Conservation (phyloP, 2,329 filamentous ascomycete species). For the Microdochium trichocladiopsis region DNA sequence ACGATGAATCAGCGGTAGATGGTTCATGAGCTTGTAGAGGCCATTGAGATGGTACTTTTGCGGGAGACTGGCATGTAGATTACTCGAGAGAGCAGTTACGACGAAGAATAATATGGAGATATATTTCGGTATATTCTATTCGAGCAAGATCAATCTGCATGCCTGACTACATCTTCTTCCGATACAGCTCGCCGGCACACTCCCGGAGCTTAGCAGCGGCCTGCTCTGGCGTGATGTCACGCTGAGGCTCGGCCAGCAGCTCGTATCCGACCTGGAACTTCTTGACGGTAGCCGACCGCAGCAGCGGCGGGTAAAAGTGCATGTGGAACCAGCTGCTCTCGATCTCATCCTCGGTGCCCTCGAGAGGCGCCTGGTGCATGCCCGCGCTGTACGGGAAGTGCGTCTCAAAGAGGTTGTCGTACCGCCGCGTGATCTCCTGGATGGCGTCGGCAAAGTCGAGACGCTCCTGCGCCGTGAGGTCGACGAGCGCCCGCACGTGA, state of each 20-base stretch:
- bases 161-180: slow-evolving; percentile 46
- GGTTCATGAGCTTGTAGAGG: too few species aligned
- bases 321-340: slow-evolving; percentile 89
- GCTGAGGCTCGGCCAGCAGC: slow-evolving; percentile 93
- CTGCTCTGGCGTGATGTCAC: slow-evolving; percentile 96
- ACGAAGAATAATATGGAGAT: too few species aligned
- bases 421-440: slow-evolving; percentile 80
- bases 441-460: slow-evolving; percentile 73
- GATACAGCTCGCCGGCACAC: slow-evolving; percentile 78
- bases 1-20: too few species aligned
- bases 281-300: slow-evolving; percentile 86
- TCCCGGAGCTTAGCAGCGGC: slow-evolving; percentile 70
- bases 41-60: too few species aligned
- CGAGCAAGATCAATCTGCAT: too few species aligned
- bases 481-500: slow-evolving; percentile 78
- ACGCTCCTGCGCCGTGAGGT: slow-evolving; percentile 67
- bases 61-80: too few species aligned
- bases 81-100: too few species aligned
- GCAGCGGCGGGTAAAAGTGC: slow-evolving; percentile 92
- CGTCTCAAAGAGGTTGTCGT: slow-evolving; percentile 96
- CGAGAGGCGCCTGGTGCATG: slow-evolving; percentile 88
- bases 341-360: slow-evolving; percentile 74
- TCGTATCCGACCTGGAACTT: slow-evolving; percentile 98
- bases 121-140: too few species aligned
- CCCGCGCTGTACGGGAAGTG: slow-evolving; percentile 97